Evolutionary conservation across 2,329 filamentous ascomycete species (phyloP).

Genomic region (Drechslera avenae): DNA sequence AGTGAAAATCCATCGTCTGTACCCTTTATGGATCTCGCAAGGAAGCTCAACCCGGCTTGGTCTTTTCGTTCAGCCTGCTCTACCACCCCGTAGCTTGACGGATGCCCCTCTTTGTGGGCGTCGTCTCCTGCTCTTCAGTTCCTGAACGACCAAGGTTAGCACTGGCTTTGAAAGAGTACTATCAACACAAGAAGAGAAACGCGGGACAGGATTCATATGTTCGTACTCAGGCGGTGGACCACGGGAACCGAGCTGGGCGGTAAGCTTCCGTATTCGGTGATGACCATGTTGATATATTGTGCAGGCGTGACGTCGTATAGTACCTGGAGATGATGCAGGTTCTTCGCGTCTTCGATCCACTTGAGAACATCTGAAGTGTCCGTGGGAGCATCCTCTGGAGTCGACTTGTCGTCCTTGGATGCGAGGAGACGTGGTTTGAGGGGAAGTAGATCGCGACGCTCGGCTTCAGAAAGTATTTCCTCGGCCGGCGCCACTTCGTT

Average conservation of each 20-base stretch:
- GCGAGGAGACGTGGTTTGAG: constrained; percentile 35
- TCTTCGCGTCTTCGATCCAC: constrained; percentile 46
- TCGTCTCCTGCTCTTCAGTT: constrained; percentile 18
- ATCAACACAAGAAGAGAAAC: constrained; percentile 12
- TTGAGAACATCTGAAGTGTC: constrained; percentile 42
- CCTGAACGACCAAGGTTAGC: constrained; percentile 17
- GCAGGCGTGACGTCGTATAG: constrained; percentile 93
- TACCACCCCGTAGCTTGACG: constrained; percentile 14
- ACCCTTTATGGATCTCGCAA: background rate
- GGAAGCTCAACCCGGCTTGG: background rate
- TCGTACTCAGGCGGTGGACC: constrained; percentile 63
- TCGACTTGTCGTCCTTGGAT: constrained; percentile 33
- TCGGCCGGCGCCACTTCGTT: constrained; percentile 88
- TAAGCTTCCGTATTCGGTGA: constrained; percentile 88
- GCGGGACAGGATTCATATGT: constrained; percentile 32
- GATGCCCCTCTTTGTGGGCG: constrained; percentile 12
- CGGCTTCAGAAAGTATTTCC: constrained; percentile 58
- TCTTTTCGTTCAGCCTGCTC: background rate
- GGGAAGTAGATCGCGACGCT: constrained; percentile 39
- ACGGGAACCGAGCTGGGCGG: constrained; percentile 85
- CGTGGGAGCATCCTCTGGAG: constrained; percentile 23
- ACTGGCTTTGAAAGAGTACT: constrained; percentile 2
- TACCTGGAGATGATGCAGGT: constrained; percentile 69
- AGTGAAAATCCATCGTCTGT: background rate
- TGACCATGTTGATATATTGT: constrained; percentile 83